Evolutionary conservation across 2,329 filamentous ascomycete species (phyloP), one percentile per base, ranked within the genome.

Genomic region (Calonectria naviculata): DNA sequence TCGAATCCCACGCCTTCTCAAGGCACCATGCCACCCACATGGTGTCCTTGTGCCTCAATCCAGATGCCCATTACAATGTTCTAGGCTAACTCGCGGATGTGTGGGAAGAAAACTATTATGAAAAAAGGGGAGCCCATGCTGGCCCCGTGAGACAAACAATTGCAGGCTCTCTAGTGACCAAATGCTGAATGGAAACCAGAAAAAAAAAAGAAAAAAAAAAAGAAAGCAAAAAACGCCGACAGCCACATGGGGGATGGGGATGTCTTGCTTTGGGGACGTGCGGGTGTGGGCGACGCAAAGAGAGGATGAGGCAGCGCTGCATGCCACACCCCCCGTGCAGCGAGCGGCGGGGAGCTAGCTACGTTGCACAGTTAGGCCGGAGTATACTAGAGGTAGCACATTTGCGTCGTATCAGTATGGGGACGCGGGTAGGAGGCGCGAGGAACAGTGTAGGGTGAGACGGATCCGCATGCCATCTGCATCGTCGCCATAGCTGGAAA

Each of bases 261-360:
- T 77, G 71, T 76, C 73, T 77, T 76, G 73, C 71, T 71, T 74
- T 52, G 66, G 67, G n/a, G 65, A 67, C 62, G 67, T 72, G 67
- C 49, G 71, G 65, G 52, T 56, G 67, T 69, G 63, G 67, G 56
- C 68, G 38, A 67, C 46, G 54, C 62, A 70, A 36, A 49, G 42
- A n/a, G 29, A 64, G 36, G 28, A 68, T 64, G 60, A 64, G 56
- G 67, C 19, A 47, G 41, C 47, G 47, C 6, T 68, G 60, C 31
- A 61, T 44, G 31, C 24, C 58, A 66, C 64, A 42, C 49, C 52
- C 61, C 49, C 52, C 34, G 61, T 64, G 66, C 19, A 38, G 52
- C n/a, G n/a, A 56, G 31, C 31, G 26, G 38, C n/a, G 49, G 29
- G 29, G 52, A 38, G 31, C 52, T 56, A 47, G 31, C 56, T 49